Evolutionary conservation across 2,329 filamentous ascomycete genomes (phyloP).

Genomic region (Diaporthe sp.): DNA sequence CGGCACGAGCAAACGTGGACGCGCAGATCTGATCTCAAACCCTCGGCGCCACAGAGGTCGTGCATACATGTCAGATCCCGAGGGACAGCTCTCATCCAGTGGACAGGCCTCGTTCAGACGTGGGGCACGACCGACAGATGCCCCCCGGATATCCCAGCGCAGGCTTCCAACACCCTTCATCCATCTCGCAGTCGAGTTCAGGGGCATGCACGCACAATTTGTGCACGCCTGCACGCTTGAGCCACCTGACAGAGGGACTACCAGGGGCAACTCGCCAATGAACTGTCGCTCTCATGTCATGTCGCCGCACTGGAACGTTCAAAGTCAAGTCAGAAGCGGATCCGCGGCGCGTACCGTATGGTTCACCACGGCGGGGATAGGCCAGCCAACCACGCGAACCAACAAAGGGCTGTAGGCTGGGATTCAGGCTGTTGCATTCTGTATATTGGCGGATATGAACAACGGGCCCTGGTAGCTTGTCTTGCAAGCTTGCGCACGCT

Average conservation of each 20-base stretch:
- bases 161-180: neutral
- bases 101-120: neutral
- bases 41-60: constrained; percentile 31
- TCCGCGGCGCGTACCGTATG: constrained; percentile 21
- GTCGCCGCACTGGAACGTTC: neutral
- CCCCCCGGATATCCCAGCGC: neutral
- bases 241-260: neutral
- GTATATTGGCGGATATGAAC: neutral
- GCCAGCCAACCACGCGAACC: neutral
- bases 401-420: neutral
- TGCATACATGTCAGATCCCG: constrained; percentile 6
- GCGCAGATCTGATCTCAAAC: constrained; percentile 35
- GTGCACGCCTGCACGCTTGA: constrained; percentile 15
- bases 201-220: constrained; percentile 17
- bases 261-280: neutral
- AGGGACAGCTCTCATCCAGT: constrained; percentile 32
- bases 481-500: neutral
- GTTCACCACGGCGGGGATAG: constrained; percentile 1
- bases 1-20: constrained; percentile 30
- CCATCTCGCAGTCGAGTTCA: neutral
- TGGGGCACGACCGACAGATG: neutral
- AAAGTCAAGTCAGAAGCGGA: neutral
- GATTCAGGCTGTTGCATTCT: neutral
- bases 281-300: neutral
- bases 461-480: constrained; percentile 14